Evolutionary conservation across 352 stramenopile species (phyloP).

Genomic region (Peronospora destructor): DNA sequence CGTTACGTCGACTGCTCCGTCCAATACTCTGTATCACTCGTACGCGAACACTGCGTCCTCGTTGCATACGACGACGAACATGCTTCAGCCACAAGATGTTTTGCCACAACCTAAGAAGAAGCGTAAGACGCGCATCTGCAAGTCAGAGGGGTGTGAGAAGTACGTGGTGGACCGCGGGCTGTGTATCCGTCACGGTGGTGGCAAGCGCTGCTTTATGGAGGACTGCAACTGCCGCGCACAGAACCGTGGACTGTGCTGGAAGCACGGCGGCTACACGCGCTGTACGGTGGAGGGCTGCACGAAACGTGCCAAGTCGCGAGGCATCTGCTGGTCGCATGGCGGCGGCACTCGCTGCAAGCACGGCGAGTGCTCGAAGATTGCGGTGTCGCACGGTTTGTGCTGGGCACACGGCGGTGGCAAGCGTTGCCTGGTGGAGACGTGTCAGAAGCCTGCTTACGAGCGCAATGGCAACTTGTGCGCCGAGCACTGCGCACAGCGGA

Average conservation of each 20-base stretch:
- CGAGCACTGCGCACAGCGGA: slow-evolving; percentile 28
- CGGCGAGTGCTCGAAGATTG: slow-evolving; percentile 46
- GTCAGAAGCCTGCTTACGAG: slow-evolving; percentile 43
- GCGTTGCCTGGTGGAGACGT: slow-evolving; percentile 34
- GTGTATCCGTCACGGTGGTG: slow-evolving; percentile 39
- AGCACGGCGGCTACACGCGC: slow-evolving; percentile 38
- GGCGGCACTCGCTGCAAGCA: slow-evolving; percentile 60
- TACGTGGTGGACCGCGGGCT: slow-evolving; percentile 55
- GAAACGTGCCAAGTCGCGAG: slow-evolving; percentile 69
- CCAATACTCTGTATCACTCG: slow-evolving; percentile 23
- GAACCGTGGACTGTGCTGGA: slow-evolving; percentile 42
- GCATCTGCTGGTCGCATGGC: slow-evolving; percentile 81
- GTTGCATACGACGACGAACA: slow-evolving; percentile 5
- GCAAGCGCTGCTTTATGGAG: slow-evolving; percentile 47
- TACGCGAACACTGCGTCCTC: slow-evolving; percentile 16
- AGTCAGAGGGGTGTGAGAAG: slow-evolving; percentile 40
- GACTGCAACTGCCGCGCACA: slow-evolving; percentile 47
- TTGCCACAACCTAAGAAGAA: slow-evolving; percentile 32
- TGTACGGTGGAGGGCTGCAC: slow-evolving; percentile 46
- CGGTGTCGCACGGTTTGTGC: slow-evolving; percentile 42
- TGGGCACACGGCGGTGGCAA: slow-evolving; percentile 52
- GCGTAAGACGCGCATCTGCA: slow-evolving; percentile 44
- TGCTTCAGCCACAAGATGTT: slow-evolving; percentile 8
- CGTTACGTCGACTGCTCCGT: slow-evolving; percentile 4
- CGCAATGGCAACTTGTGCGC: slow-evolving; percentile 42